These are phyloP conservation scores for Lipomyces mesembrius DNA, from an alignment of 805 yeast species.

Conservation along the genomic window DNA sequence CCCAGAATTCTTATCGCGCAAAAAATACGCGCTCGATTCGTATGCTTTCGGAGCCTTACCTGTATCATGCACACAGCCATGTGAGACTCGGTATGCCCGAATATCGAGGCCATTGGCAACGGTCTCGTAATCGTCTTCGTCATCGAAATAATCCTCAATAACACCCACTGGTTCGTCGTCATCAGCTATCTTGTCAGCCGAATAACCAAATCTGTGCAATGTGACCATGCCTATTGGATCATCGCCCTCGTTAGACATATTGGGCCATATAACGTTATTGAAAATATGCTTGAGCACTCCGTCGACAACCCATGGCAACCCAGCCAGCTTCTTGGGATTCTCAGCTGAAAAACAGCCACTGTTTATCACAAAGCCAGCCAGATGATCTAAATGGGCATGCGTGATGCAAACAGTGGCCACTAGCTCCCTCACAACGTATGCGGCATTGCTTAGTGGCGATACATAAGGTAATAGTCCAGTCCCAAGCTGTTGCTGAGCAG, in stretches of 20 bases:
- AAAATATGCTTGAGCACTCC: slow-evolving; percentile 63
- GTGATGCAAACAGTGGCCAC: slow-evolving; percentile 55
- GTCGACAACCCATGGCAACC: slow-evolving; percentile 56
- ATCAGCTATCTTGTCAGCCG: not conserved
- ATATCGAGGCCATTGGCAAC: slow-evolving; percentile 26
- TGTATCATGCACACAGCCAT: slow-evolving; percentile 43
- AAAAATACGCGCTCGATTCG: slow-evolving; percentile 64
- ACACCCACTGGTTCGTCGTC: slow-evolving; percentile 7
- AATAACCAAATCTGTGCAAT: slow-evolving; percentile 2
- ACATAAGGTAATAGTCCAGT: slow-evolving; percentile 30
- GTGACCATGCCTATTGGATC: slow-evolving; percentile 31
- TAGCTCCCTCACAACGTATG: slow-evolving; percentile 39
- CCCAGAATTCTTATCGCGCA: slow-evolving; percentile 48
- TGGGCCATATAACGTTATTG: slow-evolving; percentile 83
- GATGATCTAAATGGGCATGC: slow-evolving; percentile 86
- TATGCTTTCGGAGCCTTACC: slow-evolving; percentile 40
- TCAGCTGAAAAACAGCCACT: slow-evolving; percentile 58
- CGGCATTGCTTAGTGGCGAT: slow-evolving; percentile 36
- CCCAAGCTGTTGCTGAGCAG: slow-evolving; percentile 22
- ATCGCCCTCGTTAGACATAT: slow-evolving; percentile 50
- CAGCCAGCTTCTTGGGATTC: slow-evolving; percentile 56
- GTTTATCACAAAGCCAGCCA: slow-evolving; percentile 69
- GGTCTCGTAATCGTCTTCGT: slow-evolving; percentile 27
- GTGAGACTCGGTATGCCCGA: slow-evolving; percentile 44
- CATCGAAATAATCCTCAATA: slow-evolving; percentile 19